Evolutionary conservation across 2,329 filamentous ascomycete species (phyloP), one percentile per base, ranked within the genome.

Genomic region (Fusarium sp.): DNA sequence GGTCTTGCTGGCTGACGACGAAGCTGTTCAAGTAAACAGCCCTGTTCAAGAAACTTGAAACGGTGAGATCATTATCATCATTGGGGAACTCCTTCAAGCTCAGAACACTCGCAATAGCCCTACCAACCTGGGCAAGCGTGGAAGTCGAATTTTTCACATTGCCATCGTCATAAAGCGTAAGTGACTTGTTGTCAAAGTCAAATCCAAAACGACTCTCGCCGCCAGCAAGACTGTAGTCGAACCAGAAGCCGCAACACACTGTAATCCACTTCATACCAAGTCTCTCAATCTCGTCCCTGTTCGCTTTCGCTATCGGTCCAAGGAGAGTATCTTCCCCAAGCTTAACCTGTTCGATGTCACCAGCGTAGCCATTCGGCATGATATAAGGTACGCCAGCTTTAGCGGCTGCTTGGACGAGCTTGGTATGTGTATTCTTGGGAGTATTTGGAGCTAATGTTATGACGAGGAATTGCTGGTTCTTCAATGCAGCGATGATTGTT

Each of bases 1-100:
- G 92, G 13, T 93, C 90, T 32, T 84, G 84, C 77, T 93, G 91
- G 68, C 80, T 89, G 64, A 91, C 70, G 3, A 81, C 77, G 80
- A 92, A 93, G 52, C 87, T 89, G 41, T 82, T 83, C n/a, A 91
- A 63, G 71, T 85, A 88, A 11, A 90, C 74, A 6, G 72, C 66
- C 58, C 84, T 83, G 79, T 90, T 89, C 15, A n/a, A 80, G 67
- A 72, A 82, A 72, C 12, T 81, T 78, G 26, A 89, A 0, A 85
- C 76, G 4, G 75, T 69, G 9, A 80, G 47, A 79, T 79, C 75
- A 5, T 68, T 45, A n/a, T 79, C 3, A 77, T 59, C 82, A 79
- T 47, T 84, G 86, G 68, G 85, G 82, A 83, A 61, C 45, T 79
- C 77, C 5, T 83, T 82, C 4, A 90, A 80, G 28, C 84, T 86